Evolutionary conservation across 2,329 filamentous ascomycete species (phyloP).

Genomic region (Acrocalymma vagum): DNA sequence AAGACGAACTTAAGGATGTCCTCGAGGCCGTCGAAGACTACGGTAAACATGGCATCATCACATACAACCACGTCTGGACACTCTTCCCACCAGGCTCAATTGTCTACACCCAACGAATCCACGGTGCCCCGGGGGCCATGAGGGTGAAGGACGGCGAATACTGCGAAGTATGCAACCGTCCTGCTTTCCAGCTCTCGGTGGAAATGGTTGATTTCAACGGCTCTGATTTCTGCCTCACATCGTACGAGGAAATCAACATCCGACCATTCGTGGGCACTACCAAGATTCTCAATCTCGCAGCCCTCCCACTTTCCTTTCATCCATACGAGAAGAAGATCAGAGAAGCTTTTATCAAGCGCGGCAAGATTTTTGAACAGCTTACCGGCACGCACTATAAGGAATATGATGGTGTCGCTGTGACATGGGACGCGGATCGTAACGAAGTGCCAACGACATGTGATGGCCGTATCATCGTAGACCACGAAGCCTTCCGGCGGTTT

Average conservation of each 20-base stretch:
- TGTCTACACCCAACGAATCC: conserved; percentile 31
- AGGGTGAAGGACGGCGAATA: conserved; percentile 28
- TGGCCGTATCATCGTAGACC: conserved; percentile 85
- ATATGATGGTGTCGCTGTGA: conserved; percentile 71
- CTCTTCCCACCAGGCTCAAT: conserved; percentile 48
- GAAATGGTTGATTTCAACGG: conserved; percentile 45
- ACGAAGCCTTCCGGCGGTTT: conserved; percentile 57
- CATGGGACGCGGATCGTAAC: conserved; percentile 32
- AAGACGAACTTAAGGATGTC: conserved; percentile 47
- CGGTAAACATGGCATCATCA: conserved; percentile 44
- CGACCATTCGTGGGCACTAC: conserved; percentile 74
- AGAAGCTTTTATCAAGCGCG: conserved; percentile 74
- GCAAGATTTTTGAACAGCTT: conserved; percentile 80
- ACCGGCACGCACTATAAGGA: conserved; percentile 81
- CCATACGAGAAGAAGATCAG: conserved; percentile 71
- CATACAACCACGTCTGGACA: conserved; percentile 53
- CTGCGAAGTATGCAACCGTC: conserved; percentile 28
- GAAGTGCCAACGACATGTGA: conserved; percentile 67
- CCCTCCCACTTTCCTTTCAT: conserved; percentile 82
- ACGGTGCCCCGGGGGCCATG: conserved; percentile 26
- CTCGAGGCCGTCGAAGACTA: conserved; percentile 50
- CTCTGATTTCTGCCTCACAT: conserved; percentile 34
- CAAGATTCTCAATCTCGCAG: conserved; percentile 78
- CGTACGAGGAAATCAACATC: conserved; percentile 26
- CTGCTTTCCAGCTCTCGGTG: conserved; percentile 27